Evolutionary conservation across 495 filamentous ascomycete genomes (phyloP).

Genomic region (Penicillium atrosanguineum): DNA sequence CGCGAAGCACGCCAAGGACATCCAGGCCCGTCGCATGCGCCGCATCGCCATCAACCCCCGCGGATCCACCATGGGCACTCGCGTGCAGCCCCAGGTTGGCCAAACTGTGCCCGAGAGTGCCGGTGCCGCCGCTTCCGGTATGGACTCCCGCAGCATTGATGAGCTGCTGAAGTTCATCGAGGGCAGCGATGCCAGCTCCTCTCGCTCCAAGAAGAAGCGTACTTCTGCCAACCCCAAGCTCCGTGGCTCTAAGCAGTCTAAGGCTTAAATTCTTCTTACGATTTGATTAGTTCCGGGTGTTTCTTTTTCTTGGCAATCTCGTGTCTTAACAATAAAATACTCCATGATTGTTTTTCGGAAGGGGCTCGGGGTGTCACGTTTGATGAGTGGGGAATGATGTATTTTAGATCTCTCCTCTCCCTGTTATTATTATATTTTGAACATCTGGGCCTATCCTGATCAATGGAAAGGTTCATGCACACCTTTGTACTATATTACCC

Average conservation of each 20-base stretch:
- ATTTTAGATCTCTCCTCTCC: constrained; percentile 44
- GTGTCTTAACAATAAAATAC: constrained; percentile 38
- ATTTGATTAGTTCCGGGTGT: background rate
- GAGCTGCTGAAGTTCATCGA: constrained; percentile 87
- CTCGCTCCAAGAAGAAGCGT: constrained; percentile 63
- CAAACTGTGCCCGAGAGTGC: constrained; percentile 48
- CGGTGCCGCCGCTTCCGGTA: constrained; percentile 34
- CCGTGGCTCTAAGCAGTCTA: constrained; percentile 47
- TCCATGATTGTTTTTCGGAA: constrained; percentile 26
- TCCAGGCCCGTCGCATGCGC: constrained; percentile 67
- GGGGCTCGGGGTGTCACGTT: constrained; percentile 23
- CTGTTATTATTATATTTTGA: constrained; percentile 21
- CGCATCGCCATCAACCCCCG: constrained; percentile 57
- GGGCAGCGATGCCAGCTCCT: constrained; percentile 58
- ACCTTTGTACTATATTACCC: constrained; percentile 36
- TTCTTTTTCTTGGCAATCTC: constrained; percentile 25
- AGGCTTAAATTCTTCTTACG: constrained; percentile 14
- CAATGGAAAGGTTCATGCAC: constrained; percentile 33
- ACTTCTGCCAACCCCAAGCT: constrained; percentile 71
- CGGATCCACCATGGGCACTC: constrained; percentile 47
- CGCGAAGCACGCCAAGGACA: constrained; percentile 86
- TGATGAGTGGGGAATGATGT: constrained; percentile 38
- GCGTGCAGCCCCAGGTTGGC: constrained; percentile 53
- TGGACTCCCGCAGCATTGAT: constrained; percentile 78
- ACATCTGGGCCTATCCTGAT: constrained; percentile 24